Conservation (phyloP, 2,329 filamentous ascomycete species). For the Xylaria sp. region DNA sequence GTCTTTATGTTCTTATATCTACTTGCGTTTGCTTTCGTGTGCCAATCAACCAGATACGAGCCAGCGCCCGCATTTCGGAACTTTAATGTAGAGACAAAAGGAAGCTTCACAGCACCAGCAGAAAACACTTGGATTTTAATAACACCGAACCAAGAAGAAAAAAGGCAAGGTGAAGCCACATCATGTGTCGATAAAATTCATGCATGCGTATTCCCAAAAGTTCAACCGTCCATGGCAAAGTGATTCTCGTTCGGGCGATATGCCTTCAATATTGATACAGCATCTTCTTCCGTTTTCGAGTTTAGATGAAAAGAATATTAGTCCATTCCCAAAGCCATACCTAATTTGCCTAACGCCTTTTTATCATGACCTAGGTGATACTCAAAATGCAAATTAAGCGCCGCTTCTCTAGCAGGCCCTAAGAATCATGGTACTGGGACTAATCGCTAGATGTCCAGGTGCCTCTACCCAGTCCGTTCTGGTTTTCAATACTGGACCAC, state of each 20-base stretch:
- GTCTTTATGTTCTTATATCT: conserved; percentile 5
- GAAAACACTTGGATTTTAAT: background rate
- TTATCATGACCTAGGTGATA: conserved; percentile 21
- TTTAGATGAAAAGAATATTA: conserved; percentile 5
- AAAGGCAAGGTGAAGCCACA: conserved; percentile 5
- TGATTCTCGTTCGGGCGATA: background rate
- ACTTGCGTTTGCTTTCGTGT: background rate
- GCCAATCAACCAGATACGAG: conserved; percentile 5
- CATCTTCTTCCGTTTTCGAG: conserved; percentile 5
- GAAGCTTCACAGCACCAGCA: conserved; percentile 28
- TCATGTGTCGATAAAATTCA: conserved; percentile 6
- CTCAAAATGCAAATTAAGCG: conserved; percentile 28
- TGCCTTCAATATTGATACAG: conserved; percentile 25
- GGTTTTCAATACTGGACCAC: conserved; percentile 2
- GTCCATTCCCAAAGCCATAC: conserved; percentile 9
- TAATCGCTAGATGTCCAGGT: background rate
- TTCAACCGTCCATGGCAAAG: background rate
- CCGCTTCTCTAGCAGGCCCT: conserved; percentile 20
- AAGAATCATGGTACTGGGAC: background rate
- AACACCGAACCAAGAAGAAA: conserved; percentile 5
- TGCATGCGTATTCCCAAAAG: conserved; percentile 4
- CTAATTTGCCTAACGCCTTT: conserved; percentile 35
- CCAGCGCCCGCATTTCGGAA: conserved; percentile 13
- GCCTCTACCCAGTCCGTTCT: background rate
- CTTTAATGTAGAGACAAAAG: conserved; percentile 12